These are phyloP conservation scores for Boletus rubescentipes DNA, from an alignment of 768 basidiomycete species.

Conservation along the genomic window DNA sequence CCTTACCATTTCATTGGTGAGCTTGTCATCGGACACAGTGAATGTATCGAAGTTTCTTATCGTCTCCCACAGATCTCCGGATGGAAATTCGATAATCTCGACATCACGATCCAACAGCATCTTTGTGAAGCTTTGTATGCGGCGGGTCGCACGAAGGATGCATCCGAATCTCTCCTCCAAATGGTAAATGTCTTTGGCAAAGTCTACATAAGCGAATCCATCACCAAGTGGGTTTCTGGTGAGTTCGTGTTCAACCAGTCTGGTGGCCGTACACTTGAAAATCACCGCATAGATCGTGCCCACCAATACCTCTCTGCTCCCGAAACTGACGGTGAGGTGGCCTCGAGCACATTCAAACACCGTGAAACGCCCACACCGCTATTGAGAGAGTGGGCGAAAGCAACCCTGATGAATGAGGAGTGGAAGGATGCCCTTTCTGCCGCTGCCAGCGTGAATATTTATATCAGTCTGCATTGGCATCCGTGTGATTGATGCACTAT, in stretches of 20 bases:
- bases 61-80: background rate
- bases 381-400: background rate
- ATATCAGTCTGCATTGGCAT: too few relatives aligned
- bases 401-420: background rate
- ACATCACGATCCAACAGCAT: background rate
- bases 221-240: background rate
- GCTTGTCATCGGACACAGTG: too few relatives aligned
- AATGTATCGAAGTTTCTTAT: background rate
- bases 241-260: background rate
- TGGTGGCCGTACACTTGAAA: background rate
- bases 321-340: background rate
- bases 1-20: too few relatives aligned
- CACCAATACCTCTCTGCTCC: background rate
- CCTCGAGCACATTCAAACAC: background rate
- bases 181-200: background rate
- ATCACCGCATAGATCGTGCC: background rate
- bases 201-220: background rate
- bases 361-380: background rate
- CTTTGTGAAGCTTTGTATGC: background rate
- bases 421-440: background rate
- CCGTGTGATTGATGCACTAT: too few relatives aligned
- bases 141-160: background rate
- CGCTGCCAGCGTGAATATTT: background rate
- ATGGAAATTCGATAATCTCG: constrained; percentile 1
- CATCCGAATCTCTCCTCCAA: background rate